phyloP scores from a whole-genome alignment of 345 rosid species.

The Hibiscus tridactylites region DNA sequence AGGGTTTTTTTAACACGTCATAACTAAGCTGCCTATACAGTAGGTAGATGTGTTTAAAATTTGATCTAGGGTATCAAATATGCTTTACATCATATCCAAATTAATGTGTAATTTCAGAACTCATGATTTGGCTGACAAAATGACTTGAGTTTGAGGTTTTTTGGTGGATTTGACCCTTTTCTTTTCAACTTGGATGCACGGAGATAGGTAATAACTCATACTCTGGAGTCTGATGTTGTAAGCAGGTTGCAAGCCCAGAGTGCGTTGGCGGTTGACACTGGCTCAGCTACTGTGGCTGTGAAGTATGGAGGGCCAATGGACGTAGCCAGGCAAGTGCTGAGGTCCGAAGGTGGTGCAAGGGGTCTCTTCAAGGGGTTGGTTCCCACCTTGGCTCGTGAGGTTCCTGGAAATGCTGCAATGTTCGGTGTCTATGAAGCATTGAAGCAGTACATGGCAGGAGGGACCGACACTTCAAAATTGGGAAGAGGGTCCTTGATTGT shows the following conservation, averaged over 20 bases:
- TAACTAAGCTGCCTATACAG: no score
- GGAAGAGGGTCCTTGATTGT: constrained; percentile 75
- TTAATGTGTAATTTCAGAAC: background rate
- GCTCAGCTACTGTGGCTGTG: constrained; percentile 48
- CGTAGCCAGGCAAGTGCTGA: constrained; percentile 79
- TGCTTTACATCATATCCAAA: background rate
- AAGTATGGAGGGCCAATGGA: constrained; percentile 96
- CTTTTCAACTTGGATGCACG: background rate
- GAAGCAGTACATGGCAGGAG: constrained; percentile 78
- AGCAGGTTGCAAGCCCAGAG: constrained; percentile 96
- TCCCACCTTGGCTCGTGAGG: constrained; percentile 86
- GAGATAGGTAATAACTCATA: background rate
- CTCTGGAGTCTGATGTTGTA: constrained; percentile 6
- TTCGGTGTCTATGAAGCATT: constrained; percentile 79
- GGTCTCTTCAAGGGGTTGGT: constrained; percentile 95
- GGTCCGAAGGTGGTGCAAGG: constrained; percentile 72
- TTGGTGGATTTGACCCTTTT: no score
- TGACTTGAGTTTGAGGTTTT: background rate
- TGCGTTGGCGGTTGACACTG: constrained; percentile 46
- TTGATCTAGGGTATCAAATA: no score
- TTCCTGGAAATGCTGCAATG: constrained; percentile 93
- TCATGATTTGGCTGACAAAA: no score
- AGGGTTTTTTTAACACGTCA: no score
- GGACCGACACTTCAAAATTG: constrained; percentile 77
- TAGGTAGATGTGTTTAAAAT: no score